A percentile compares a stretch with the other conserved stretches of the same genome.
Conservation (phyloP, 2,329 filamentous ascomycete genomes). For the Ramichloridium luteum region DNA sequence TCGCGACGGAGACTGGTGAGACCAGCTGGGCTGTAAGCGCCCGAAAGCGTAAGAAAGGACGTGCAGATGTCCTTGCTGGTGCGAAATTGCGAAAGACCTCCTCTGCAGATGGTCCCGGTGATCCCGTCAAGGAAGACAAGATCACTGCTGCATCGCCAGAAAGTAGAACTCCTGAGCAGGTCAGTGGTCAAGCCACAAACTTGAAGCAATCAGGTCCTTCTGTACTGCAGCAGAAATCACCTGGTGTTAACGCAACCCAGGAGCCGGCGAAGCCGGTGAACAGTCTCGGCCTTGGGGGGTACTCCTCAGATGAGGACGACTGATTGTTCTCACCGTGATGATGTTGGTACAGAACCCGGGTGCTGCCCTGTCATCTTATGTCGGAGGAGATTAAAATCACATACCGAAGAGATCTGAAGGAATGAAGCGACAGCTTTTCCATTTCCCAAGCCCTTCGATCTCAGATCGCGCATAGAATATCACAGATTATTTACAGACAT, state of each 20-base stretch:
- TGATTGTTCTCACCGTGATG: too few relatives aligned
- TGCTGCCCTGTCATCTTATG: neutral
- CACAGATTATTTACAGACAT: too few relatives aligned
- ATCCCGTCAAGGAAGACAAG: conserved; percentile 1
- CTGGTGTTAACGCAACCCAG: neutral
- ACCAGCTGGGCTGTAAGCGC: conserved; percentile 11
- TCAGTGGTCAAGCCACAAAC: neutral
- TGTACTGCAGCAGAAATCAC: neutral
- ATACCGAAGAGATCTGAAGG: too few relatives aligned
- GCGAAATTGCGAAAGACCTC: conserved; percentile 33
- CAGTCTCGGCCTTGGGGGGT: conserved; percentile 28
- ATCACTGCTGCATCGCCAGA: neutral
- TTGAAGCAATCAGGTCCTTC: conserved; percentile 1
- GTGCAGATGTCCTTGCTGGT: conserved; percentile 29
- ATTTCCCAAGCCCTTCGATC: too few relatives aligned
- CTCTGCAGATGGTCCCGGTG: conserved; percentile 10
- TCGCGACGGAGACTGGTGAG: conserved; percentile 24
- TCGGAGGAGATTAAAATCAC: too few relatives aligned
- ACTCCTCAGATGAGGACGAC: conserved; percentile 35
- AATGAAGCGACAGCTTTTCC: too few relatives aligned
- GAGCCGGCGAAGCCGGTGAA: neutral
- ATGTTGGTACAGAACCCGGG: too few relatives aligned
- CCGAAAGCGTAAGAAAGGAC: conserved; percentile 26
- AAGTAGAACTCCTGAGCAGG: neutral
- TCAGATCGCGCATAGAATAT: too few relatives aligned